Conservation (phyloP, 352 stramenopile genomes). For the Phytophthora megakarya region DNA sequence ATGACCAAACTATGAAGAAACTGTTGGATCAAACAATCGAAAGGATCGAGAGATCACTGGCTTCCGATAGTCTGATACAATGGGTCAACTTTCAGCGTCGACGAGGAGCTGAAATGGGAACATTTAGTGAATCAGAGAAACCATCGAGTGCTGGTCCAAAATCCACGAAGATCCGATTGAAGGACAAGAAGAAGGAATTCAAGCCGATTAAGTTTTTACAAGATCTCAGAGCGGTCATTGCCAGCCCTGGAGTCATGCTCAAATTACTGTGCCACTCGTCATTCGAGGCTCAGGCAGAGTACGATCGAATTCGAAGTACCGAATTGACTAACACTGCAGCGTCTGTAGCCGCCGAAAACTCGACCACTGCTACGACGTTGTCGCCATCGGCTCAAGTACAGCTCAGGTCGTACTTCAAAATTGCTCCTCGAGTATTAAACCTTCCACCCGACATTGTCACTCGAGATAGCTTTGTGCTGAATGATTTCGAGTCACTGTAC, state of each 20-base stretch:
- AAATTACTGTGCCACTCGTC: slow-evolving; percentile 76
- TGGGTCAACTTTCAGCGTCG: slow-evolving; percentile 76
- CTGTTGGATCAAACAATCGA: slow-evolving; percentile 39
- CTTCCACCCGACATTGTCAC: slow-evolving; percentile 69
- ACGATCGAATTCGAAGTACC: slow-evolving; percentile 51
- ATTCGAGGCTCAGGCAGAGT: slow-evolving; percentile 52
- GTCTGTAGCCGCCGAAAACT: slow-evolving; percentile 45
- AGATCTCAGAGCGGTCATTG: slow-evolving; percentile 56
- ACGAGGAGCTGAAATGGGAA: slow-evolving; percentile 43
- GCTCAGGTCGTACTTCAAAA: slow-evolving; percentile 76
- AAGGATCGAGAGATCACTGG: slow-evolving; percentile 47
- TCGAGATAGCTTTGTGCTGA: slow-evolving; percentile 68
- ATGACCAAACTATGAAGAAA: slow-evolving; percentile 40
- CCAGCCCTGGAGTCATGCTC: slow-evolving; percentile 67
- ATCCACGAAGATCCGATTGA: slow-evolving; percentile 34
- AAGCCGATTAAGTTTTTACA: slow-evolving; percentile 72
- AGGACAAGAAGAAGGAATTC: slow-evolving; percentile 72
- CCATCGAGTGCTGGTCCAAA: slow-evolving; percentile 16
- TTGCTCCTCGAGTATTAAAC: slow-evolving; percentile 51
- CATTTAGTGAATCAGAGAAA: slow-evolving; percentile 20
- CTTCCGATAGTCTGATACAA: slow-evolving; percentile 66
- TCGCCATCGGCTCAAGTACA: slow-evolving; percentile 61
- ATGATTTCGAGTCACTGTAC: slow-evolving; percentile 80
- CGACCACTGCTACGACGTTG: slow-evolving; percentile 57
- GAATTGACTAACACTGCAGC: slow-evolving; percentile 36